These are phyloP conservation scores for Lichtheimia ramosa DNA, from an alignment of 371 early-diverging fungal genomes.

Conservation along the genomic window DNA sequence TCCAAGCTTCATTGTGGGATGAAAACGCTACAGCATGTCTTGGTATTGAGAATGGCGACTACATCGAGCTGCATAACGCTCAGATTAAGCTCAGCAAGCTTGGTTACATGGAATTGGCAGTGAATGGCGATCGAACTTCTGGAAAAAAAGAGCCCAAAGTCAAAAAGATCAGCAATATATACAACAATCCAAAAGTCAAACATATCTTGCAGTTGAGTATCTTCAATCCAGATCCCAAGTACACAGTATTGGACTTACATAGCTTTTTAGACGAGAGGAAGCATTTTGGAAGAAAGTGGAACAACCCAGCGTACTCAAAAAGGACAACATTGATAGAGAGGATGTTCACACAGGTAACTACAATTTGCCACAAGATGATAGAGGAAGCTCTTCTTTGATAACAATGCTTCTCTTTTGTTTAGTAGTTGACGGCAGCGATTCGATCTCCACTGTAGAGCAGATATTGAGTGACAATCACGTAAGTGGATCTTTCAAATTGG, in stretches of 20 bases:
- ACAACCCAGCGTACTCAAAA: too few species aligned
- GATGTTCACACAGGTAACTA: too few species aligned
- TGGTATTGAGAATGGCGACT: constrained; percentile 11
- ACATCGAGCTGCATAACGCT: constrained; percentile 10
- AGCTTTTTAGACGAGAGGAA: neutral
- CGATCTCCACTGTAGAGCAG: neutral
- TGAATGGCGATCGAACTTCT: constrained; percentile 1
- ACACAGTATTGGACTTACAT: too few species aligned
- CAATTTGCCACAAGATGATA: too few species aligned
- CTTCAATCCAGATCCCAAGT: neutral
- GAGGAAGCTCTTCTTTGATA: too few species aligned
- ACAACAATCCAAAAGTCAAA: neutral
- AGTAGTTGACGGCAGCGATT: neutral
- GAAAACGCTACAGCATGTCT: constrained; percentile 11
- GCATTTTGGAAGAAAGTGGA: neutral
- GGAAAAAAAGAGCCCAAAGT: neutral
- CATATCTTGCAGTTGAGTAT: constrained; percentile 5
- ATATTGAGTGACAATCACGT: neutral
- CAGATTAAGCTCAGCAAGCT: constrained; percentile 1
- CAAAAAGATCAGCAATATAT: constrained; percentile 2
- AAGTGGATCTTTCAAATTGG: neutral
- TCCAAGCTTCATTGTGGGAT: constrained; percentile 28
- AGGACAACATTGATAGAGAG: too few species aligned
- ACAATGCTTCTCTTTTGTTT: neutral
- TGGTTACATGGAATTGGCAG: constrained; percentile 2